Conservation (phyloP, 768 basidiomycete genomes). For the Scleroderma bovista region DNA sequence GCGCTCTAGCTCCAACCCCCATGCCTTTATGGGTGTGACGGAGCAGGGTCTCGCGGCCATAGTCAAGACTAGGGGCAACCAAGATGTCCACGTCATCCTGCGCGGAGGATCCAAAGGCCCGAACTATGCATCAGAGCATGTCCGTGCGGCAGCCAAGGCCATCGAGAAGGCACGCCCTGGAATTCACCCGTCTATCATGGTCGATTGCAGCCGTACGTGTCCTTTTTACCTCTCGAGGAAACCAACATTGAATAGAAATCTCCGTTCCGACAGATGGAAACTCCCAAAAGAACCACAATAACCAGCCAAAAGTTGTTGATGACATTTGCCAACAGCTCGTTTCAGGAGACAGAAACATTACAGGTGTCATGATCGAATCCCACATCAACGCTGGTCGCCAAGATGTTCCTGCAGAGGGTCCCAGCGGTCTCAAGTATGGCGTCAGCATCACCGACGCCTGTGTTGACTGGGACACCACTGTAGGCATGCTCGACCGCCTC, state of each 20-base stretch:
- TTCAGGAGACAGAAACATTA: conserved; percentile 64
- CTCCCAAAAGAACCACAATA: conserved; percentile 90
- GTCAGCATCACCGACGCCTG: conserved; percentile 93
- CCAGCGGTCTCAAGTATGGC: conserved; percentile 64
- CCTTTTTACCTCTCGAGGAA: neutral
- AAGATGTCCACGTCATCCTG: conserved; percentile 93
- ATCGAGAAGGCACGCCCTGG: conserved; percentile 59
- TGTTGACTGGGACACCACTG: conserved; percentile 78
- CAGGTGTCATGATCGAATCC: conserved; percentile 96
- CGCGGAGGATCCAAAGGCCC: conserved; percentile 90
- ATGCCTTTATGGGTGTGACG: conserved; percentile 94
- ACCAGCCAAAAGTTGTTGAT: conserved; percentile 79
- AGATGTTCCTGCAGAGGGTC: conserved; percentile 75
- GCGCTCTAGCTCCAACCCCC: conserved; percentile 85
- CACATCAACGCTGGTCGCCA: conserved; percentile 90
- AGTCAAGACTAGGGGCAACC: conserved; percentile 81
- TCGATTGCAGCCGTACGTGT: conserved; percentile 75
- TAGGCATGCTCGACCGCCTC: conserved; percentile 66
- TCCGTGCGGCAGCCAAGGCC: conserved; percentile 53
- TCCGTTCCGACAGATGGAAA: conserved; percentile 68
- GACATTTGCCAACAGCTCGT: conserved; percentile 69
- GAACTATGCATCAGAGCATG: conserved; percentile 75
- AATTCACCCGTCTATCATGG: conserved; percentile 68
- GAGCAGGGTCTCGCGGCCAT: conserved; percentile 89
- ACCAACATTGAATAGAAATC: neutral